Percentiles rank a stretch among this genome's conserved stretches.
phyloP scores from a whole-genome alignment of 768 basidiomycete genomes.

The Boletus rex-veris region DNA sequence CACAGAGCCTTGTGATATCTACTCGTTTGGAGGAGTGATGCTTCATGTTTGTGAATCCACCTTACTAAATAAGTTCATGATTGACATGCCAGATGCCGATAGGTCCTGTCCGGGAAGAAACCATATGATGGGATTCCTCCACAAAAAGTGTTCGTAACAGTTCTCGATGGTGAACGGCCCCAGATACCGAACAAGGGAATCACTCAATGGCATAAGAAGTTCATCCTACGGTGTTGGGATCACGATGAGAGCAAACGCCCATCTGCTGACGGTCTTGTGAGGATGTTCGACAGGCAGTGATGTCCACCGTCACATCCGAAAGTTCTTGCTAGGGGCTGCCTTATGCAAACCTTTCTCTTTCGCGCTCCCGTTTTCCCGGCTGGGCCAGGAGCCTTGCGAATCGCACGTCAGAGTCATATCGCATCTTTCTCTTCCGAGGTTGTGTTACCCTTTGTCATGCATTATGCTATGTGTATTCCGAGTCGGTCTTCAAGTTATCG shows the following conservation, averaged over 20 bases:
- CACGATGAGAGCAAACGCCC: slow-evolving; percentile 16
- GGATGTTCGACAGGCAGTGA: background rate
- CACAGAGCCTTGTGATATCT: slow-evolving; percentile 22
- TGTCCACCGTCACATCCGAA: background rate
- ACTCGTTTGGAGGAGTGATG: slow-evolving; percentile 37
- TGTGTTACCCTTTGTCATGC: too few relatives aligned
- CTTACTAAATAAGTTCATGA: background rate
- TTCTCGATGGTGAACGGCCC: slow-evolving; percentile 14
- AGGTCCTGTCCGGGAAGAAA: slow-evolving; percentile 21
- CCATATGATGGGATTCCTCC: slow-evolving; percentile 12
- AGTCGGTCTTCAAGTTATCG: too few relatives aligned
- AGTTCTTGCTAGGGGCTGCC: background rate
- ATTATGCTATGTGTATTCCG: too few relatives aligned
- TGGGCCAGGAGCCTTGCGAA: slow-evolving; percentile 7
- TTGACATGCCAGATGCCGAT: slow-evolving; percentile 5
- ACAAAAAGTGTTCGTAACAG: background rate
- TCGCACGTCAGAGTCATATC: background rate
- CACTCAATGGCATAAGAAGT: background rate
- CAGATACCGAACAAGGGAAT: slow-evolving; percentile 8
- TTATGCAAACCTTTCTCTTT: too few relatives aligned
- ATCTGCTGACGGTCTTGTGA: slow-evolving; percentile 5
- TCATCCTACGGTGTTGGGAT: slow-evolving; percentile 21
- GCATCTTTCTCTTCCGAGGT: background rate
- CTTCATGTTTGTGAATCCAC: slow-evolving; percentile 20
- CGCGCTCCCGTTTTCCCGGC: background rate